Evolutionary conservation across 345 rosid species (phyloP).

Genomic region (Microcos paniculata): DNA sequence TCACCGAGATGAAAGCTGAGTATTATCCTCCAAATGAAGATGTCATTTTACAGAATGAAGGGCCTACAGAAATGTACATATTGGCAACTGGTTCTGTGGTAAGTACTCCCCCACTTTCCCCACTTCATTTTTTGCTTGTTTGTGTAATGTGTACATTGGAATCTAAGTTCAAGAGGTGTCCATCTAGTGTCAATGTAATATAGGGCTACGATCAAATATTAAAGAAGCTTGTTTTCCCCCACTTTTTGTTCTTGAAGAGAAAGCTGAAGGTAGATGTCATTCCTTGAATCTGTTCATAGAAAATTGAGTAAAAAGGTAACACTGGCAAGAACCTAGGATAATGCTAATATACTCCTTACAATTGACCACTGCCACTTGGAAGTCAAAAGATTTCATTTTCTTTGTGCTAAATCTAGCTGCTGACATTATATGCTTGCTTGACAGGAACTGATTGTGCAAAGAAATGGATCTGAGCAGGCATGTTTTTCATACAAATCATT

Average conservation of each 20-base stretch:
- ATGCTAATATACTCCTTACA: not conserved
- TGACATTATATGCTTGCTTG: conserved; percentile 13
- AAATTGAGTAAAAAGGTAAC: not conserved
- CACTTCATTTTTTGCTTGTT: not conserved
- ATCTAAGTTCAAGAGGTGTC: not conserved
- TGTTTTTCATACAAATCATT: conserved; percentile 18
- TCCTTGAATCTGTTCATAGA: not conserved
- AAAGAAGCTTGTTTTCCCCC: not conserved
- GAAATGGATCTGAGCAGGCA: conserved; percentile 70
- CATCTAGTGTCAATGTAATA: not conserved
- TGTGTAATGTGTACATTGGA: not conserved
- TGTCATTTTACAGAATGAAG: conserved; percentile 86
- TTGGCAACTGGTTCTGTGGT: conserved; percentile 84
- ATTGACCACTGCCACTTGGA: not conserved
- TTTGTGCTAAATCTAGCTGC: conserved; percentile 10
- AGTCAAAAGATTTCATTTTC: not conserved
- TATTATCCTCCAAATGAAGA: conserved; percentile 94
- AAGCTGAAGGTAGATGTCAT: not conserved
- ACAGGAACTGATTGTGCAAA: conserved; percentile 62
- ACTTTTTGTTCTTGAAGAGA: not conserved
- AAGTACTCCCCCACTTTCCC: conserved; percentile 16
- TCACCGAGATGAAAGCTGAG: conserved; percentile 89
- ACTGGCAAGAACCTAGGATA: not conserved
- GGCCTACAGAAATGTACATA: conserved; percentile 81
- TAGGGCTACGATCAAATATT: not conserved